Evolutionary conservation across 148 eudicot genomes (phyloP), one percentile per base, ranked within the genome.

Genomic region (Rheum nobile): DNA sequence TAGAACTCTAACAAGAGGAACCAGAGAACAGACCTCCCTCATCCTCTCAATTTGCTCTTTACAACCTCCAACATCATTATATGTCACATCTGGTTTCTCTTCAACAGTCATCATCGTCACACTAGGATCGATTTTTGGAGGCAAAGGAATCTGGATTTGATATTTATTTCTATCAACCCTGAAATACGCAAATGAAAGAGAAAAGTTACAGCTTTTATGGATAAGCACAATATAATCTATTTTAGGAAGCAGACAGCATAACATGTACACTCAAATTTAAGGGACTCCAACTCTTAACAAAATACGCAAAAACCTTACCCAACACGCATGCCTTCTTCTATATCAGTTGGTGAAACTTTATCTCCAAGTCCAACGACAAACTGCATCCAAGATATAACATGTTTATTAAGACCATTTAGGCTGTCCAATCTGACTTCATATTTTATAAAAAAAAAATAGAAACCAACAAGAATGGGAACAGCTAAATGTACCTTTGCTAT

Each of bases 41-140:
- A 95, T 92, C 83, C 84, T 95, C 76, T 95, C 97, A 72, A 95
- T 95, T 82, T 95, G 99, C 78, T 95, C 99, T 84, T 95, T 95
- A 73, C 99, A 95, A 59, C 99, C 99, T 75, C 99, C 97, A 65
- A 95, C 97, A 76, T 95, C 99, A 81, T 90, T 88, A 75, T 95
- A 95, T 16, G 99, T 92, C 72, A 95, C 99, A 81, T 95, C 97
- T 3, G 99, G 99, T 79, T 96, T 96, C 82, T 96, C 97, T 82
- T 90, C 99, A 71, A 96, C 99, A 0, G 97, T 92, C 97, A 96
- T 92, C 99, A 96, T 96, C 31, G 97, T 96, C 68, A 96, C 99
- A 83, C 94, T 96, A 8, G 97, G 96, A 80, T 96, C 99, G 77
- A 96, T 96, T 81, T 96, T 96, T 21, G 99, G 99, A 61, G 97